phyloP scores from a whole-genome alignment of 345 rosid genomes.

The Reutealis trisperma region DNA sequence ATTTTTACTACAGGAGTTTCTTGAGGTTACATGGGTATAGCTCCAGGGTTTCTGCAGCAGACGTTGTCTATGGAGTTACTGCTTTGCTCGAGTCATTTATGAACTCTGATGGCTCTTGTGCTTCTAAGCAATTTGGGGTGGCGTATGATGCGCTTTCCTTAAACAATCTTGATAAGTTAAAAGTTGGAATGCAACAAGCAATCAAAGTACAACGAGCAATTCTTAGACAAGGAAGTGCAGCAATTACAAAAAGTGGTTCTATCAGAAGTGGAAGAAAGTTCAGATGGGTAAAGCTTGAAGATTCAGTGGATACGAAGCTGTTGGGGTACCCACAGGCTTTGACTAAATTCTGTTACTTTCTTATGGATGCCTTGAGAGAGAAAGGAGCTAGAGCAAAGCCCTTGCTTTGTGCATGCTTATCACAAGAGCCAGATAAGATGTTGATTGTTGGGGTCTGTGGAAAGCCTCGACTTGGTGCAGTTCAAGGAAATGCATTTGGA shows the following conservation, averaged over 20 bases:
- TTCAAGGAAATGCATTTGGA: slow-evolving; percentile 91
- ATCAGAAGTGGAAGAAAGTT: slow-evolving; percentile 91
- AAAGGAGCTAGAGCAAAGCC: slow-evolving; percentile 94
- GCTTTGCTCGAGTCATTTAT: slow-evolving; percentile 94
- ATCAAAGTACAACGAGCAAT: slow-evolving; percentile 87
- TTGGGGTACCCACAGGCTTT: slow-evolving; percentile 93
- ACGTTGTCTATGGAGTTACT: slow-evolving; percentile 91
- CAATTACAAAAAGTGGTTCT: slow-evolving; percentile 77
- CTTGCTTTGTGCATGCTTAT: slow-evolving; percentile 77
- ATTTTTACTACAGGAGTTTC: slow-evolving; percentile 86
- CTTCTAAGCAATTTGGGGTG: slow-evolving; percentile 87
- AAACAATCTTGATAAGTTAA: slow-evolving; percentile 70
- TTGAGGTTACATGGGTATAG: slow-evolving; percentile 87
- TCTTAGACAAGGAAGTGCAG: slow-evolving; percentile 90
- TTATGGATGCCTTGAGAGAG: slow-evolving; percentile 97
- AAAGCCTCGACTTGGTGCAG: slow-evolving; percentile 89
- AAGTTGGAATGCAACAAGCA: slow-evolving; percentile 90
- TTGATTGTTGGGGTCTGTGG: slow-evolving; percentile 91
- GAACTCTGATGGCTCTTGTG: slow-evolving; percentile 70
- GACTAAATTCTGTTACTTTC: slow-evolving; percentile 89
- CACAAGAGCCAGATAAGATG: slow-evolving; percentile 68
- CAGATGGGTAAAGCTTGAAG: slow-evolving; percentile 95
- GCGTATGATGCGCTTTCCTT: slow-evolving; percentile 91
- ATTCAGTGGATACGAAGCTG: slow-evolving; percentile 68
- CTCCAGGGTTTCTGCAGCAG: slow-evolving; percentile 94